Evolutionary conservation across 1,139 yeast genomes (phyloP).

Genomic region (Wickerhamomyces sp.): DNA sequence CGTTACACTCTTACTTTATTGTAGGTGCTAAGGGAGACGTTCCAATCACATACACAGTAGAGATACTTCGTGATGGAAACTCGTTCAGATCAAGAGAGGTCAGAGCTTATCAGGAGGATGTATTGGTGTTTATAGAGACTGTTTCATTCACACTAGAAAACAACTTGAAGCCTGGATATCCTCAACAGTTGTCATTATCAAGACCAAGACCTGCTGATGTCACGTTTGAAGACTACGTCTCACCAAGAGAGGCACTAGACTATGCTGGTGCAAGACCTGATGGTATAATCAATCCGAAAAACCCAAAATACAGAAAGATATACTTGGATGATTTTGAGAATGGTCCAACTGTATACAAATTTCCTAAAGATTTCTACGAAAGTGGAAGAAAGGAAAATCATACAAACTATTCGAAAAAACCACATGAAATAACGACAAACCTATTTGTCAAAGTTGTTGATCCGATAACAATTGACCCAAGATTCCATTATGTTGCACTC

Average conservation of each 20-base stretch:
- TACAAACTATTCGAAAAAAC: conserved; percentile 11
- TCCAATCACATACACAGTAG: conserved; percentile 58
- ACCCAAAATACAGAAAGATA: neutral
- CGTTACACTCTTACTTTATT: conserved; percentile 48
- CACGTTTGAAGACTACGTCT: neutral
- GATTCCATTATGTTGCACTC: conserved; percentile 51
- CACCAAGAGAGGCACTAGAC: neutral
- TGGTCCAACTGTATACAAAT: conserved; percentile 38
- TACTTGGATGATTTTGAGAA: conserved; percentile 7
- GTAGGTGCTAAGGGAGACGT: conserved; percentile 43
- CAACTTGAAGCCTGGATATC: conserved; percentile 6
- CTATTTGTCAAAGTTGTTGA: conserved; percentile 32
- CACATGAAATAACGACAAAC: conserved; percentile 37
- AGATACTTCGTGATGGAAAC: conserved; percentile 52
- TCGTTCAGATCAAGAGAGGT: conserved; percentile 58
- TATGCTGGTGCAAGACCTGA: neutral
- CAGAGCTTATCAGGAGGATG: conserved; percentile 48
- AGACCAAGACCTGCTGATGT: conserved; percentile 14
- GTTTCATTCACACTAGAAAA: conserved; percentile 34
- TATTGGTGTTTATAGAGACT: conserved; percentile 46
- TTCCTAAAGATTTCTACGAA: conserved; percentile 38
- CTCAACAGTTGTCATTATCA: conserved; percentile 12
- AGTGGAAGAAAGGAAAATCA: conserved; percentile 18
- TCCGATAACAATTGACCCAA: conserved; percentile 31
- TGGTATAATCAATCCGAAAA: neutral